Conservation (phyloP, 1,284 basidiomycete genomes). For the Lentinula novae-zelandiae region DNA sequence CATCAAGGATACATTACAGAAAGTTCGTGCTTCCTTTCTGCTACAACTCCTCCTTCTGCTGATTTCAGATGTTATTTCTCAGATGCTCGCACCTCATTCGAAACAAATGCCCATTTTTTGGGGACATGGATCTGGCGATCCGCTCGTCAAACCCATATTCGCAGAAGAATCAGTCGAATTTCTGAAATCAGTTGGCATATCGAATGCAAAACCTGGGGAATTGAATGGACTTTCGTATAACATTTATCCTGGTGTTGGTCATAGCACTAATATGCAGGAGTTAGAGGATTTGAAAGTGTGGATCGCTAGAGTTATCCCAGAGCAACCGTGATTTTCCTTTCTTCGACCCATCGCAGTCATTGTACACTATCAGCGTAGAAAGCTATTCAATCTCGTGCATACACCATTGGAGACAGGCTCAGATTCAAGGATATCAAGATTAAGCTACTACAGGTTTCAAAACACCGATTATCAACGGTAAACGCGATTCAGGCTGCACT, state of each 20-base stretch:
- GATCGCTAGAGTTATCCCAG: conserved; percentile 51
- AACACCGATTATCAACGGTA: too few relatives aligned
- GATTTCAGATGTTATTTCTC: neutral
- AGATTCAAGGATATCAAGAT: too few relatives aligned
- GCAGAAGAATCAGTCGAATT: conserved; percentile 51
- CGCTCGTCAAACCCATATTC: conserved; percentile 56
- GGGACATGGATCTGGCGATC: conserved; percentile 83
- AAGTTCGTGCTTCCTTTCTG: conserved; percentile 37
- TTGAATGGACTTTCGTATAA: conserved; percentile 57
- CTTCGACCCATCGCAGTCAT: too few relatives aligned
- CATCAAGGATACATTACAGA: conserved; percentile 58
- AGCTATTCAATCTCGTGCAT: too few relatives aligned
- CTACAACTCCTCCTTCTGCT: neutral
- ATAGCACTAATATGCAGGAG: conserved; percentile 61
- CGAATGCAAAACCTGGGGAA: conserved; percentile 26
- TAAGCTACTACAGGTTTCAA: too few relatives aligned
- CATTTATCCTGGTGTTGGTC: conserved; percentile 56
- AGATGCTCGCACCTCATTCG: conserved; percentile 59
- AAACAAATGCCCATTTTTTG: conserved; percentile 77
- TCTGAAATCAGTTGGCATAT: conserved; percentile 48
- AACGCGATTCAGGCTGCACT: too few relatives aligned
- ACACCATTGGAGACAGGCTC: too few relatives aligned
- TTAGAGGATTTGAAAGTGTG: conserved; percentile 62
- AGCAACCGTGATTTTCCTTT: neutral
- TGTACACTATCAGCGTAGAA: too few relatives aligned